phyloP scores from a whole-genome alignment of 331 rosid genomes.

The Acacia concinna region DNA sequence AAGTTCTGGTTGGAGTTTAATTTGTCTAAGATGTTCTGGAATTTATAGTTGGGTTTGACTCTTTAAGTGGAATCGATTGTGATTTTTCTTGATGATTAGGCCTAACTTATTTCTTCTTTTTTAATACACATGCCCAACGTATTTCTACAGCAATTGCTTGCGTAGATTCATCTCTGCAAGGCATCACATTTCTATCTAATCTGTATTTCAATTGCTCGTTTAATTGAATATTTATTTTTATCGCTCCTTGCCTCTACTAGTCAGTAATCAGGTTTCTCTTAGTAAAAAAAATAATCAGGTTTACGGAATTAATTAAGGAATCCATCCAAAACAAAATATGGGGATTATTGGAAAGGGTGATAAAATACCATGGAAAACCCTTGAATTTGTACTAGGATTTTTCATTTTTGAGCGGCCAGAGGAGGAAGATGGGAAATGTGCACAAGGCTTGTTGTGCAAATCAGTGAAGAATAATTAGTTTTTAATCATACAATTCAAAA shows the following conservation, averaged over 20 bases:
- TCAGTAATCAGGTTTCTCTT: no score
- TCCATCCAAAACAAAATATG: not conserved
- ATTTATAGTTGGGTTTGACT: not conserved
- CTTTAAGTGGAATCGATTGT: not conserved
- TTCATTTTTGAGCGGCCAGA: not conserved
- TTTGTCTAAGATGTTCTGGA: not conserved
- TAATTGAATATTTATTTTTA: no score
- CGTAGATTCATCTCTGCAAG: not conserved
- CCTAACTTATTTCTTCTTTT: not conserved
- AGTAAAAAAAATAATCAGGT: not conserved
- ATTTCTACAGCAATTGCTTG: not conserved
- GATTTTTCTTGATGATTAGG: not conserved
- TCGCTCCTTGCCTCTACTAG: not conserved
- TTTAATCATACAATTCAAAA: no score
- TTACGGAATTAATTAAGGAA: not conserved
- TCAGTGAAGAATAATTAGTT: not conserved
- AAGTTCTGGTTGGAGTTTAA: constrained; percentile 7
- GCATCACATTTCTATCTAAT: not conserved
- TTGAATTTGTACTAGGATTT: not conserved
- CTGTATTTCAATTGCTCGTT: not conserved
- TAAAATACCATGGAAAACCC: not conserved
- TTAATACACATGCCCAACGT: no score
- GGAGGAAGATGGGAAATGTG: not conserved
- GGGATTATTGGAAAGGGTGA: not conserved
- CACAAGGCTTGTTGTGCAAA: not conserved